Conservation (phyloP, 2,329 filamentous ascomycete species). For the Cordyceps javanica region DNA sequence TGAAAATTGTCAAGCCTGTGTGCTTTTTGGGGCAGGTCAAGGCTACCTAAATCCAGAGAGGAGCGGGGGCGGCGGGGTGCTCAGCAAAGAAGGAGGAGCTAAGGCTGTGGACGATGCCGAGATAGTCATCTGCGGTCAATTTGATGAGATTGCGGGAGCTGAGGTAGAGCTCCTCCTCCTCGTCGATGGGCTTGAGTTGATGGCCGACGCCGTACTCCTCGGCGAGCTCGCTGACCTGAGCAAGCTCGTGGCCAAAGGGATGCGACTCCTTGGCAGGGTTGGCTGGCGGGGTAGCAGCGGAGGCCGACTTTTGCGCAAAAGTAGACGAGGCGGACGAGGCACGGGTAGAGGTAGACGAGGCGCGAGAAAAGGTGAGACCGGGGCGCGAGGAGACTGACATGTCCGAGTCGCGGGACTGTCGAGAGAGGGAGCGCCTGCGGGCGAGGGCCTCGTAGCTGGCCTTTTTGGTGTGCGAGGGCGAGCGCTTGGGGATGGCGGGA, state of each 20-base stretch:
- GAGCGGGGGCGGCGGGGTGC: constrained; percentile 26
- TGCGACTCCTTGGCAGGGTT: constrained; percentile 39
- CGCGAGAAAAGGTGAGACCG: constrained; percentile 50
- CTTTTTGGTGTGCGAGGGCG: constrained; percentile 84
- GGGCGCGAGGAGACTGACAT: constrained; percentile 50
- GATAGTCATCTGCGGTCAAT: constrained; percentile 76
- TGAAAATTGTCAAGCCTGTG: constrained; percentile 3
- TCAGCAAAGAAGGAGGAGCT: constrained; percentile 54
- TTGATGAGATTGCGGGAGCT: constrained; percentile 62
- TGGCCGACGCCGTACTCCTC: constrained; percentile 73
- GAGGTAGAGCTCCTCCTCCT: constrained; percentile 65
- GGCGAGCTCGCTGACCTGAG: constrained; percentile 85
- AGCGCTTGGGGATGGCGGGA: constrained; percentile 69
- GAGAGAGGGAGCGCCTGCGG: constrained; percentile 56
- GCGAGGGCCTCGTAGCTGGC: constrained; percentile 68
- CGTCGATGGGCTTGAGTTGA: constrained; percentile 56
- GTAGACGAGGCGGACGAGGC: constrained; percentile 41
- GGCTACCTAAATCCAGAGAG: constrained; percentile 43
- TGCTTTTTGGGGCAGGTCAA: not conserved
- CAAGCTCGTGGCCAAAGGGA: constrained; percentile 85
- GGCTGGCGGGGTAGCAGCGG: constrained; percentile 12
- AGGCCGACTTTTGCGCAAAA: constrained; percentile 22
- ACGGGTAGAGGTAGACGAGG: constrained; percentile 49
- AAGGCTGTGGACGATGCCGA: constrained; percentile 69
- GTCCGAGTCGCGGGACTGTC: constrained; percentile 49